Percentiles rank a stretch among this genome's conserved stretches.
phyloP scores from a whole-genome alignment of 371 early-diverging fungal species.

The Globomyces sp. region DNA sequence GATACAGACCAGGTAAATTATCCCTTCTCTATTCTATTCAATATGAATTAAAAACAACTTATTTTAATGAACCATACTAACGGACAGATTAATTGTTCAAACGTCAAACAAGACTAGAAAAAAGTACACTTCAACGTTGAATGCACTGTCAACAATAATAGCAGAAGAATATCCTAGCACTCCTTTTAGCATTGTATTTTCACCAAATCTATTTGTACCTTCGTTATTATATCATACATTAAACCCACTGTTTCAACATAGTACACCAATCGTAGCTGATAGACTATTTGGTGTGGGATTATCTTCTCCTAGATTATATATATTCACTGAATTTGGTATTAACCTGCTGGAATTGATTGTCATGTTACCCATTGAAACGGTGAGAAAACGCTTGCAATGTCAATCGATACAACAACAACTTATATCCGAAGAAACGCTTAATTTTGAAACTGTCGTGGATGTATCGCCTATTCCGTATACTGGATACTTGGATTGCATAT shows the following conservation, averaged over 20 bases:
- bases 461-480: constrained; percentile 78
- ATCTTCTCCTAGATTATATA: constrained; percentile 55
- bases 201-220: constrained; percentile 57
- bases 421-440: constrained; percentile 16
- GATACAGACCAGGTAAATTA: constrained; percentile 35
- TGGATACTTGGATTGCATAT: constrained; percentile 76
- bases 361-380: constrained; percentile 83
- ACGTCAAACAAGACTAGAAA: constrained; percentile 40
- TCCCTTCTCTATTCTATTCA: background rate
- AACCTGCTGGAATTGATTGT: constrained; percentile 65
- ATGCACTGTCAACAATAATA: constrained; percentile 69
- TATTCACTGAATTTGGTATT: constrained; percentile 62
- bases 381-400: constrained; percentile 77
- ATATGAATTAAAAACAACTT: background rate
- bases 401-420: constrained; percentile 46
- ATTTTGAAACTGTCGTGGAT: constrained; percentile 71
- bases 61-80: background rate
- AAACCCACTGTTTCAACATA: constrained; percentile 67
- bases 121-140: constrained; percentile 65
- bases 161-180: constrained; percentile 75
- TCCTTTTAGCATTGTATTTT: constrained; percentile 51
- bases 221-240: constrained; percentile 74
- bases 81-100: constrained; percentile 37
- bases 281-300: constrained; percentile 63
- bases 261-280: constrained; percentile 67